Evolutionary conservation across 768 basidiomycete species (phyloP), one percentile per base, ranked within the genome.

Genomic region (Leccinum aurantiacum): DNA sequence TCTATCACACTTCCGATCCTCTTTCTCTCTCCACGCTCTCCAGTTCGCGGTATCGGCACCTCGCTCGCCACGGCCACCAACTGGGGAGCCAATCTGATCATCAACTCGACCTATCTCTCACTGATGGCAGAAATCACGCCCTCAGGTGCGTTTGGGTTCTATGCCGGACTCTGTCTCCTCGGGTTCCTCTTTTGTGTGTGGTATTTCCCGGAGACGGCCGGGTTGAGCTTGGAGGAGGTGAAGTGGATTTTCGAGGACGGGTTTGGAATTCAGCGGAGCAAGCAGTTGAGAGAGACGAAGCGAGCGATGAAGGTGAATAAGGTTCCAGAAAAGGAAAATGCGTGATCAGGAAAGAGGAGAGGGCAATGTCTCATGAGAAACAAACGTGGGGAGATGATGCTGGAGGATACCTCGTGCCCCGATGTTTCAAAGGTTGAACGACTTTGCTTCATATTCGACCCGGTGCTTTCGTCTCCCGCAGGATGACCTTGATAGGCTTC

Each of bases 171-270:
- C 14, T 91, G 89, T 72, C 72, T 87, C 5, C 75, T 88, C 11
- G 87, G 87, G 4, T 87, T 83, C 79, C 24, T 88, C 11, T 93
- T 92, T 74, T 86, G 86, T 51, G 59, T 85, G 19, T 78, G 73
- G 61, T 88, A 84, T 70, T 93, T 90, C 79, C 90, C 90, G 0
- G 91, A 94, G 77, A 91, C 89, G 35, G 87, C 87, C 1, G 90
- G 88, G 44, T 71, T 90, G 53, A 85, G 85, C 65, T 73, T 89
- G 61, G 88, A 89, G 64, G 87, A 88, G 70, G 86, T 88, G 9
- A 79, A 75, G 67, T 74, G 80, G 76, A 76, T 90, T 48, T 90
- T 90, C 69, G 77, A 76, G 65, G 68, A 80, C 58, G 85, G 87
- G 46, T 89, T 88, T 71, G 88, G 87, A 33, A 82, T 89, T 58